Base-by-base conservation (phyloP, 768 basidiomycete species). In the Hypholoma sublateritium region DNA sequence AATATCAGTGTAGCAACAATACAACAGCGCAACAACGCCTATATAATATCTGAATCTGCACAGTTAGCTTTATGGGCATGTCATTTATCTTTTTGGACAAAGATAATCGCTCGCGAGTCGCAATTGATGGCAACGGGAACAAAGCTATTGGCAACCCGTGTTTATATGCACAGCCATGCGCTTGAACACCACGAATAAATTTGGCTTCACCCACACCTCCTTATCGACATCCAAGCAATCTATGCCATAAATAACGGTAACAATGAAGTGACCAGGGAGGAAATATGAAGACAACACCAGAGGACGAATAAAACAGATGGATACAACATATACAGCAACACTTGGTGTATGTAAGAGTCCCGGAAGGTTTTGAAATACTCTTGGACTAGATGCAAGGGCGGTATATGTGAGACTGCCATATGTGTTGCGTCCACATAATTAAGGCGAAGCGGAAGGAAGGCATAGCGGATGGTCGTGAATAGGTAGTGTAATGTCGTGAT, bases 1-100 rank as follows among this genome's bases (percentile, higher is more conserved):
- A 61, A 55, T 22, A 47, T 46, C 62, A 57, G 57, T 69, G 67
- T 69, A 70, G 59, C 67, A 70, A 64, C 66, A 66, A 61, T 65
- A 65, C 57, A 32, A 32, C 28, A 65, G 57, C 61, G 52, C 55
- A 49, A 43, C 6, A 19, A 16, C 28, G 14, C 43, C 43, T 35
- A 51, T 52, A 61, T 39, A 60, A 59, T 59, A 63, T 61, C 62
- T 59, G 55, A 58, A 63, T 61, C 62, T 59, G 55, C 43, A 60
- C 46, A 63, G 53, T 47, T 59, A 55, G 52, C 47, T 41, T 17
- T 9, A 32, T 32, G 28, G 28, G 28, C 28, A 7, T 32, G 28
- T 32, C 28, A 32, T 32, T 32, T 32, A 32, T 32, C 28, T 32
- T 32, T 32, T 32, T 5, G 9, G 28, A 32, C 28, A 32, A 32